phyloP scores from a whole-genome alignment of 202 grass and related monocot species.

The Panicum hallii region DNA sequence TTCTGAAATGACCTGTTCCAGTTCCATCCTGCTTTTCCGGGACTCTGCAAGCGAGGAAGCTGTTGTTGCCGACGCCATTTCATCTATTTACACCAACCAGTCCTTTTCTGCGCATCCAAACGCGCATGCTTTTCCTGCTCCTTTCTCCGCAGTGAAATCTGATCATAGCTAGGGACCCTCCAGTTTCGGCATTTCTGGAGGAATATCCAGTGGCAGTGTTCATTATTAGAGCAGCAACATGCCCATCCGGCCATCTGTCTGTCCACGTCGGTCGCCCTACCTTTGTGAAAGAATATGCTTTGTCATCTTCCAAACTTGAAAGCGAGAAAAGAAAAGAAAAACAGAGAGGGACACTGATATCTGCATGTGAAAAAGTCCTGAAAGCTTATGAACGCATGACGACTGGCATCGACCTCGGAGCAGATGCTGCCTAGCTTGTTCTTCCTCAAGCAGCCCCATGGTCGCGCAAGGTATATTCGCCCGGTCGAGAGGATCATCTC shows the following conservation, averaged over 20 bases:
- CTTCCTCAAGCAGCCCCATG: not conserved
- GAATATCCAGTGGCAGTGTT: slow-evolving; percentile 47
- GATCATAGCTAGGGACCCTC: not conserved
- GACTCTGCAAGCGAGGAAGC: not conserved
- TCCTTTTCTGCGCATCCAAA: slow-evolving; percentile 37
- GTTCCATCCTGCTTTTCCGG: not conserved
- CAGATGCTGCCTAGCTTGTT: not conserved
- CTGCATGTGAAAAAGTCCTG: slow-evolving; percentile 12
- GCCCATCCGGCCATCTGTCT: slow-evolving; percentile 14
- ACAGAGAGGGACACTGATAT: not conserved
- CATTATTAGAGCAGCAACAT: slow-evolving; percentile 35
- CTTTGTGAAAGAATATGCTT: slow-evolving; percentile 48
- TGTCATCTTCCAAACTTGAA: slow-evolving; percentile 44
- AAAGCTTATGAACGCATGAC: slow-evolving; percentile 9
- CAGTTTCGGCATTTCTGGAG: slow-evolving; percentile 37
- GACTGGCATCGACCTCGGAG: slow-evolving; percentile 1
- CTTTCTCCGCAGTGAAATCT: not conserved
- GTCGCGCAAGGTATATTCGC: slow-evolving; percentile 19
- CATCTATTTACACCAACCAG: not conserved
- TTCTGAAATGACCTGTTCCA: not conserved
- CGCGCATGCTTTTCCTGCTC: not conserved
- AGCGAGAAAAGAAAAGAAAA: not conserved
- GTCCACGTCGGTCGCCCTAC: not conserved
- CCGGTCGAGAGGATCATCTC: slow-evolving; percentile 32
- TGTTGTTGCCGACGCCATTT: not conserved